Percentiles rank a stretch among this genome's conserved stretches.
These are phyloP conservation scores for Stromatinia cepivora DNA, from an alignment of 2,329 filamentous ascomycete species.

Conservation along the genomic window DNA sequence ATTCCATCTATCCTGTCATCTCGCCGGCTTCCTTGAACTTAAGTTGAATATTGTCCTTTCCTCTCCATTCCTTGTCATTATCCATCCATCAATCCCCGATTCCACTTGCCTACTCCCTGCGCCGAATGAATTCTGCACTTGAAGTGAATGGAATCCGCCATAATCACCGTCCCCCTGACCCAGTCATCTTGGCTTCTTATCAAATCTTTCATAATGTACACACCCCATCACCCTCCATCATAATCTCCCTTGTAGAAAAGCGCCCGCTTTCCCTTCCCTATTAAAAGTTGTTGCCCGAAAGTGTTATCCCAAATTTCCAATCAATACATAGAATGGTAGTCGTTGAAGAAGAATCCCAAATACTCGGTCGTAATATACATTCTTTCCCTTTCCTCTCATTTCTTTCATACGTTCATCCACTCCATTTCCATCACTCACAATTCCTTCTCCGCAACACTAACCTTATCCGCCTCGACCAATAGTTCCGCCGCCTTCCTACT, in stretches of 20 bases:
- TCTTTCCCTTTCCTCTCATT: neutral
- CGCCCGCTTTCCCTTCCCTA: constrained; percentile 15
- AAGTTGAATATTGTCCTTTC: neutral
- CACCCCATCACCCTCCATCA: neutral
- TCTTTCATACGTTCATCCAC: neutral
- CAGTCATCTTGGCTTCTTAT: neutral
- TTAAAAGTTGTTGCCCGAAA: constrained; percentile 8
- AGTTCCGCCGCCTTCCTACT: constrained; percentile 38
- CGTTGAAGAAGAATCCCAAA: constrained; percentile 1
- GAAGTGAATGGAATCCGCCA: neutral
- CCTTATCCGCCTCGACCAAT: constrained; percentile 36
- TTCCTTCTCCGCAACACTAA: constrained; percentile 9
- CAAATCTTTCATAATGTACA: constrained; percentile 1
- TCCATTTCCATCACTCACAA: neutral
- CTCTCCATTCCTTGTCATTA: neutral
- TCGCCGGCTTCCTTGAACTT: neutral
- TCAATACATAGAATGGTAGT: constrained; percentile 16
- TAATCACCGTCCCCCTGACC: neutral
- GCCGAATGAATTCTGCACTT: neutral
- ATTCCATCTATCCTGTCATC: neutral
- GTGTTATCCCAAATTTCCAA: constrained; percentile 17
- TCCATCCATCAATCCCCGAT: neutral
- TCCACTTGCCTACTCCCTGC: neutral
- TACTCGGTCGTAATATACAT: constrained; percentile 18
- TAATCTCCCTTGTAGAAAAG: neutral